Base-by-base conservation (phyloP, 805 yeast species). In the Wickerhamomyces mucosus region DNA sequence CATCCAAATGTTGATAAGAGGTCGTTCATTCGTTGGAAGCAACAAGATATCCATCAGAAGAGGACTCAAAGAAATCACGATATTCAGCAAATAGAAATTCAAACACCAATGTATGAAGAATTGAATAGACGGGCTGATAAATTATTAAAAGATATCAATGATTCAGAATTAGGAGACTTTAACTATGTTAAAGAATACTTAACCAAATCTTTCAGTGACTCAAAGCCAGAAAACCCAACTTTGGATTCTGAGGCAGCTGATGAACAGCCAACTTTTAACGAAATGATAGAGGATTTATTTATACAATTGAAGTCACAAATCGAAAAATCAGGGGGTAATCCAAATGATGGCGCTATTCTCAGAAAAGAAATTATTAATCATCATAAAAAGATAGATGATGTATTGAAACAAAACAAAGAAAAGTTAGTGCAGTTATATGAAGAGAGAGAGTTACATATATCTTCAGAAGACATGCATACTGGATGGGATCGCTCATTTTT, bases 1-100 rank as follows among this genome's bases (percentile, higher is more conserved):
- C 99, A 92, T 53, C 99, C 97, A 37, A 92, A 92, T 51, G 98
- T 92, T 20, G 99, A 92, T 56, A 92, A 92, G 53, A 64, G 63
- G 24, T 88, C 97, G 2, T 89, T 92, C 44, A 84, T 92, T 46
- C 73, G 76, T 37, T 89, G 97, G 98, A 89, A 85, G 53, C 99
- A 92, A 59, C 80, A 95, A 49, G 95, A 88, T 45, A 92, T 92
- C 42, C 98, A 92, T 53, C 96, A 89, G 51, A 80, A 86, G 58
- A 75, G 99, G 40, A 70, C 67, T 25, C 83, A 83, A 51, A 64
- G 94, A 50, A 79, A 80, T 48, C 69, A 72, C 27, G 88, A 89
- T 46, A 81, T 86, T 51, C 73, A 71, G 39, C 75, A 81, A 20
- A 65, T 88, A 29, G 75, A 78, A 40, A 69, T 82, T 15, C 95